These are phyloP conservation scores for Stereum hirsutum DNA, from an alignment of 1,284 basidiomycete species.

Conservation along the genomic window DNA sequence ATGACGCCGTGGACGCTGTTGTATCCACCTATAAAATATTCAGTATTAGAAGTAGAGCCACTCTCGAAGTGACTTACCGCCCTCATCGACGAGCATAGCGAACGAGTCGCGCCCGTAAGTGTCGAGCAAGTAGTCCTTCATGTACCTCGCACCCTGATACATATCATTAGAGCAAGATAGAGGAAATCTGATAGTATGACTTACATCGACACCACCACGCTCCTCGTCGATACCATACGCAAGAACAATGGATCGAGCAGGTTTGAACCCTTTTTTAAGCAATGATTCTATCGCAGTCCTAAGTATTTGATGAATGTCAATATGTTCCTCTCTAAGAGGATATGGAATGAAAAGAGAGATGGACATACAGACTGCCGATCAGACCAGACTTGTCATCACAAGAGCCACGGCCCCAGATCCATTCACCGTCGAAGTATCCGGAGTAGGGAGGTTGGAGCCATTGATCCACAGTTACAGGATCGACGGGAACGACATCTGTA, in stretches of 20 bases:
- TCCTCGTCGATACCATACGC: conserved; percentile 71
- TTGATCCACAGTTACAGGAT: conserved; percentile 36
- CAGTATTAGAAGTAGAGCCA: not conserved
- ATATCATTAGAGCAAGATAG: not conserved
- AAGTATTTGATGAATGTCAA: not conserved
- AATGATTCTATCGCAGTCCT: conserved; percentile 46
- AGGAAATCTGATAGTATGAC: conserved; percentile 9
- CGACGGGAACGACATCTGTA: conserved; percentile 46
- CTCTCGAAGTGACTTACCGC: conserved; percentile 20
- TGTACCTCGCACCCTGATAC: conserved; percentile 36
- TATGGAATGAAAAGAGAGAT: not conserved
- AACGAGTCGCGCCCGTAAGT: conserved; percentile 46
- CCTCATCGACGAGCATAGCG: conserved; percentile 46
- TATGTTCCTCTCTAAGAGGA: not conserved
- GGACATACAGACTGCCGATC: conserved; percentile 43
- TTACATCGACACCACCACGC: conserved; percentile 36
- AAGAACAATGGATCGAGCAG: conserved; percentile 45
- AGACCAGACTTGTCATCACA: conserved; percentile 55
- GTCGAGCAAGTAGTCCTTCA: conserved; percentile 36
- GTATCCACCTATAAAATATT: conserved; percentile 22
- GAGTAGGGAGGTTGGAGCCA: conserved; percentile 37
- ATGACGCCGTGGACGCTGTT: conserved; percentile 24
- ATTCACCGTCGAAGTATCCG: conserved; percentile 28
- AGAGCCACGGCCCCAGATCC: conserved; percentile 57
- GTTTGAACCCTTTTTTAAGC: conserved; percentile 39